phyloP scores from a whole-genome alignment of 768 basidiomycete species.

The Boletales sp. region DNA sequence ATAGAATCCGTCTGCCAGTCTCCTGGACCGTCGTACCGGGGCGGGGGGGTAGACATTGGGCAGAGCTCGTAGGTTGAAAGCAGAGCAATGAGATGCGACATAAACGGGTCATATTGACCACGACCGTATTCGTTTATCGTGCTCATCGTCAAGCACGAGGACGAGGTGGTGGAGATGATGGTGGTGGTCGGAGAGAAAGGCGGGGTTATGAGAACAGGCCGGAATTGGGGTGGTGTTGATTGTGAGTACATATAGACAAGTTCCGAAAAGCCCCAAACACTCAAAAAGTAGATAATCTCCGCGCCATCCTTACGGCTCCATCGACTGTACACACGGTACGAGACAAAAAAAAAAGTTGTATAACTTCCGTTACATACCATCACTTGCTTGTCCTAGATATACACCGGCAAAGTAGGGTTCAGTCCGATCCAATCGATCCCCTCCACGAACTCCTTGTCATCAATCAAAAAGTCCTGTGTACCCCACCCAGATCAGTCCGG shows the following conservation, averaged over 20 bases:
- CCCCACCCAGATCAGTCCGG: conserved; percentile 3
- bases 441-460: conserved; percentile 66
- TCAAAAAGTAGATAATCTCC: conserved; percentile 18
- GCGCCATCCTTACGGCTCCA: conserved; percentile 1
- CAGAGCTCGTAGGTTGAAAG: conserved; percentile 59
- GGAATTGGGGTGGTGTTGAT: background rate
- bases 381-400: conserved; percentile 43
- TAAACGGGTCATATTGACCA: conserved; percentile 36
- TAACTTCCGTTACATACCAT: conserved; percentile 4
- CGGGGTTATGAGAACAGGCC: background rate
- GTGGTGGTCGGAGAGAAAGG: background rate
- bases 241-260: background rate
- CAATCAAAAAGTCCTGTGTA: conserved; percentile 77
- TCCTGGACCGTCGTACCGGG: conserved; percentile 51
- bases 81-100: conserved; percentile 54
- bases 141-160: conserved; percentile 31
- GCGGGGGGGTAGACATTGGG: conserved; percentile 46
- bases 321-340: background rate
- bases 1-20: conserved; percentile 61
- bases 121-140: conserved; percentile 23
- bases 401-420: conserved; percentile 78
- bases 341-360: background rate
- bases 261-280: conserved; percentile 5
- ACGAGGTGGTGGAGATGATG: conserved; percentile 7
- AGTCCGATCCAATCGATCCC: conserved; percentile 71